These are phyloP conservation scores for Acacia melanoxylon DNA, from an alignment of 306 rosid genomes.

Conservation along the genomic window DNA sequence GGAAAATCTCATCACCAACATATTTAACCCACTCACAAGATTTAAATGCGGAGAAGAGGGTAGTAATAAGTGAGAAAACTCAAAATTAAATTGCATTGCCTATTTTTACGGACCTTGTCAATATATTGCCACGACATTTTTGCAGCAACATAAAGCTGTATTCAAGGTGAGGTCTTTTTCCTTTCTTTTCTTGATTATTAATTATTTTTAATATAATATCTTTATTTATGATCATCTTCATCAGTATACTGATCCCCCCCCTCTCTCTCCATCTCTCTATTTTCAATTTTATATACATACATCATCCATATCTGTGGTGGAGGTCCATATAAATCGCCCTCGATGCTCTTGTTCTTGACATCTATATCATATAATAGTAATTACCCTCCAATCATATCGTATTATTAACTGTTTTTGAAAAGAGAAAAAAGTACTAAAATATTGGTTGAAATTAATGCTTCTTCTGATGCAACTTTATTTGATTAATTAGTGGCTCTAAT, in stretches of 20 bases:
- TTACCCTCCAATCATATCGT: conserved; percentile 28
- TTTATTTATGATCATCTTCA: neutral
- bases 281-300: neutral
- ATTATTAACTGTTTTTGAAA: conserved; percentile 20
- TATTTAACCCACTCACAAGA: neutral
- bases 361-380: conserved; percentile 33
- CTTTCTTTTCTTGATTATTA: conserved; percentile 25
- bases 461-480: conserved; percentile 8
- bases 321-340: conserved; percentile 44
- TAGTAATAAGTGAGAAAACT: neutral
- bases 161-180: conserved; percentile 53
- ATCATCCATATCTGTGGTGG: conserved; percentile 38
- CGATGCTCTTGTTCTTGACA: conserved; percentile 37
- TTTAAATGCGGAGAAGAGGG: neutral
- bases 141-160: conserved; percentile 45
- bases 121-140: conserved; percentile 37
- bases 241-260: neutral
- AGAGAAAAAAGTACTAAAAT: too few relatives aligned
- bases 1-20: neutral
- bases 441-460: neutral
- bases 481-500: neutral
- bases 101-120: conserved; percentile 28
- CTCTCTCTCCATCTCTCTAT: conserved; percentile 6
- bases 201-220: neutral
- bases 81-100: conserved; percentile 18